phyloP scores from a whole-genome alignment of 805 yeast genomes.

The Lipomyces starkeyi region DNA sequence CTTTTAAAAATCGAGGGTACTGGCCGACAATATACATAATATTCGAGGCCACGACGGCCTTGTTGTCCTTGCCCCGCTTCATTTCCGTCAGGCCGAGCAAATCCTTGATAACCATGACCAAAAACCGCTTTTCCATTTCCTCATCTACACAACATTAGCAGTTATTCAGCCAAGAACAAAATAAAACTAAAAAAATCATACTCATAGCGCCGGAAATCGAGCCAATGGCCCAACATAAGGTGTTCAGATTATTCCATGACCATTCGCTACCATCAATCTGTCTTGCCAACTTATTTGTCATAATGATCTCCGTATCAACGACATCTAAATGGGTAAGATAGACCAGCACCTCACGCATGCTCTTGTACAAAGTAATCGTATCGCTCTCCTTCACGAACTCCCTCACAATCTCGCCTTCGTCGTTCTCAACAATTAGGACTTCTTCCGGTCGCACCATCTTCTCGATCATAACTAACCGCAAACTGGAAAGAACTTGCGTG shows the following conservation, averaged over 20 bases:
- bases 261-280: conserved; percentile 97
- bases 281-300: conserved; percentile 87
- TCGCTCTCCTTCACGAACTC: conserved; percentile 97
- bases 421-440: conserved; percentile 94
- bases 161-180: neutral
- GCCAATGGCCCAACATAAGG: conserved; percentile 99
- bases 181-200: neutral
- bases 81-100: conserved; percentile 88
- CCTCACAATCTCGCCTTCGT: conserved; percentile 98
- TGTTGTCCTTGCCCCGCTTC: conserved; percentile 96
- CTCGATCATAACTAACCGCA: conserved; percentile 93
- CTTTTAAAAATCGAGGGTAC: conserved; percentile 94
- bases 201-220: conserved; percentile 98
- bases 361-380: conserved; percentile 92
- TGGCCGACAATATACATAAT: conserved; percentile 99
- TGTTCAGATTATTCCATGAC: conserved; percentile 98
- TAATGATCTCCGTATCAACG: conserved; percentile 88
- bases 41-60: conserved; percentile 99
- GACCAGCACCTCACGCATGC: conserved; percentile 94
- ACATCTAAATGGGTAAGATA: conserved; percentile 95
- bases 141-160: conserved; percentile 54
- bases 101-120: conserved; percentile 92
- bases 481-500: conserved; percentile 73
- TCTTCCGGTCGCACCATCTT: conserved; percentile 99
- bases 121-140: conserved; percentile 92